Conservation (phyloP, 495 filamentous ascomycete species). For the Tuber borchii region DNA sequence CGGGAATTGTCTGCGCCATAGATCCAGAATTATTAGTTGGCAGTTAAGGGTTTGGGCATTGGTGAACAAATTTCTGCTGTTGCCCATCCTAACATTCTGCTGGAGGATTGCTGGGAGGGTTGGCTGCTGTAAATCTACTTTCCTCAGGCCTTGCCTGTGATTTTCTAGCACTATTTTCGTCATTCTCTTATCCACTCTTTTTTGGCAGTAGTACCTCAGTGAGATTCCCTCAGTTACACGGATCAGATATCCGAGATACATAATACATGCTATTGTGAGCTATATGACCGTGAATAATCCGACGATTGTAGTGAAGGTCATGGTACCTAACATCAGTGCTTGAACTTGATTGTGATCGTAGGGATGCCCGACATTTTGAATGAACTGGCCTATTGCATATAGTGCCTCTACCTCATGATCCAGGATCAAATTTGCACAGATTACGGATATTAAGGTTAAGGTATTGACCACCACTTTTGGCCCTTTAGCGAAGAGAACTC, state of each 20-base stretch:
- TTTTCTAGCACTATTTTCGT: constrained; percentile 68
- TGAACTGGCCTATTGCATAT: constrained; percentile 56
- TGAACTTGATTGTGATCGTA: constrained; percentile 65
- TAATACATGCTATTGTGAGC: constrained; percentile 61
- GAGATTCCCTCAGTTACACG: constrained; percentile 77
- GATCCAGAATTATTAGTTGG: neutral
- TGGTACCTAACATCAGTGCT: constrained; percentile 73
- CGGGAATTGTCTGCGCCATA: neutral
- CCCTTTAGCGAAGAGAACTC: constrained; percentile 78
- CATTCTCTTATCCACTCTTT: constrained; percentile 77
- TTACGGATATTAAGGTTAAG: constrained; percentile 75
- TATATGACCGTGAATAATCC: constrained; percentile 78
- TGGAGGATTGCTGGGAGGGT: constrained; percentile 54
- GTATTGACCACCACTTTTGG: constrained; percentile 86
- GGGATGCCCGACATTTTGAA: constrained; percentile 66
- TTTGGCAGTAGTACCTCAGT: constrained; percentile 73
- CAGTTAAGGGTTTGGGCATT: neutral
- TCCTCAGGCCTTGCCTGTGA: too few species aligned
- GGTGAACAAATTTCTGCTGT: neutral
- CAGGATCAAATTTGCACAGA: constrained; percentile 61
- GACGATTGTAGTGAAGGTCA: constrained; percentile 84
- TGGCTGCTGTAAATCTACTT: constrained; percentile 60
- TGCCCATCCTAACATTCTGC: neutral
- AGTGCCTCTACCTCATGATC: constrained; percentile 53
- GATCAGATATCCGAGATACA: constrained; percentile 84